Conservation (phyloP, 2,329 filamentous ascomycete genomes). For the Aspergillus ruber region DNA sequence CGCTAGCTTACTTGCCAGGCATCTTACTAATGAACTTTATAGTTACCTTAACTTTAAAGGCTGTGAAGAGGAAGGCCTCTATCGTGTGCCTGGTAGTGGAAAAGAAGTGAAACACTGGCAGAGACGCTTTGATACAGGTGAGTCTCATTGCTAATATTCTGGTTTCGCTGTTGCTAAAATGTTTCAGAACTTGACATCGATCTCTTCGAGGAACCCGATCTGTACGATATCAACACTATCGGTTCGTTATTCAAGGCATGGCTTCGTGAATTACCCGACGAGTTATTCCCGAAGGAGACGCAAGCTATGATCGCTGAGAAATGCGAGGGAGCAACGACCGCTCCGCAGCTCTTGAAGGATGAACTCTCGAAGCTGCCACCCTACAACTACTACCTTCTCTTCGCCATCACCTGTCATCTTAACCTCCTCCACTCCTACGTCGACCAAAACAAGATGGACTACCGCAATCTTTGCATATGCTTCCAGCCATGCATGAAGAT, state of each 20-base stretch:
- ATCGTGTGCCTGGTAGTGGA: slow-evolving; percentile 84
- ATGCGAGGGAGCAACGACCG: slow-evolving; percentile 69
- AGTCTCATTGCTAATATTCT: slow-evolving; percentile 10
- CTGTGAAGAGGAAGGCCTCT: slow-evolving; percentile 87
- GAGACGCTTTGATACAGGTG: slow-evolving; percentile 78
- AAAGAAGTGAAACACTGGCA: slow-evolving; percentile 92
- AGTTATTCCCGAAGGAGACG: slow-evolving; percentile 78
- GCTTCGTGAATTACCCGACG: slow-evolving; percentile 89
- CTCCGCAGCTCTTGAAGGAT: slow-evolving; percentile 80
- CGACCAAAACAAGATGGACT: slow-evolving; percentile 98
- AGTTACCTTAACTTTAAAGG: slow-evolving; percentile 89
- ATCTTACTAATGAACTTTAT: slow-evolving; percentile 12
- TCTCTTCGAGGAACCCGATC: slow-evolving; percentile 75
- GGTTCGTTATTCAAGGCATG: slow-evolving; percentile 95
- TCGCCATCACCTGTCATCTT: slow-evolving; percentile 93
- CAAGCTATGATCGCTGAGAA: slow-evolving; percentile 76
- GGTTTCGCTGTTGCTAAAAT: not conserved
- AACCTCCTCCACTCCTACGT: slow-evolving; percentile 85
- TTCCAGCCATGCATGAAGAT: slow-evolving; percentile 97
- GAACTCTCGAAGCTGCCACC: slow-evolving; percentile 90
- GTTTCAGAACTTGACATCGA: slow-evolving; percentile 74
- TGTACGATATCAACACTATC: slow-evolving; percentile 95
- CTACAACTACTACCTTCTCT: slow-evolving; percentile 95
- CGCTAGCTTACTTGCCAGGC: not conserved
- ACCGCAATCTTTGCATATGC: slow-evolving; percentile 89